Evolutionary conservation across 169 alveolate genomes (phyloP), one percentile per base, ranked within the genome.

Genomic region (Miamiensis avidus): DNA sequence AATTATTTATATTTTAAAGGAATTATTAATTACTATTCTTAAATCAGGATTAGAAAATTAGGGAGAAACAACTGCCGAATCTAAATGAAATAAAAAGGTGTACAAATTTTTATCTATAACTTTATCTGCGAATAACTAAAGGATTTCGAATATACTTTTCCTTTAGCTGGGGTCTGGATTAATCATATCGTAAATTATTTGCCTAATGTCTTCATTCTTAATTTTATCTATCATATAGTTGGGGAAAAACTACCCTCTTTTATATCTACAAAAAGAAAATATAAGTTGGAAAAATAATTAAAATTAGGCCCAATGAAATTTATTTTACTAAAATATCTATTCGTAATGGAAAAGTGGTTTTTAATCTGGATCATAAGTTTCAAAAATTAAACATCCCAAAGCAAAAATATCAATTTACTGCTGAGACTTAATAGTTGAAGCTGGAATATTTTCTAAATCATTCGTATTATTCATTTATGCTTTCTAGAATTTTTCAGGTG

Each of bases 341-440:
- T 49, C 69, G 69, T 49, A 20, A 20, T 49, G 4, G 20, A 49
- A 49, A 11, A 49, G 69, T 11, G 20, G 20, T 49, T 49, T 49
- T 11, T 49, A 49, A 11, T 49, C 69, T 49, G 4, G 20, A 49
- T 49, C 69, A 49, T 49, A 49, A 11, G 69, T 49, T 49, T 49
- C 69, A 31, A 74, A 77, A 27, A 79, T 29, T 25, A 85, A 49
- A 76, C 81, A 72, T 34, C 89, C 89, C 15, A 78, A 76, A 32
- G 86, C 65, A 34, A 86, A 86, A 74, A 86, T 86, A 29, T 86
- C 90, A 86, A 86, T 86, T 0, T 64, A 33, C 75, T 86, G 65
- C 64, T 81, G 31, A 0, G 31, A 27, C 27, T 49, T 0, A 0
- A 86, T 26, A 34, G 72, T 28, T 15, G n/a, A 1, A 20, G 76